Evolutionary conservation across 2,329 filamentous ascomycete species (phyloP).

Genomic region (Pseudocercospora cruenta): DNA sequence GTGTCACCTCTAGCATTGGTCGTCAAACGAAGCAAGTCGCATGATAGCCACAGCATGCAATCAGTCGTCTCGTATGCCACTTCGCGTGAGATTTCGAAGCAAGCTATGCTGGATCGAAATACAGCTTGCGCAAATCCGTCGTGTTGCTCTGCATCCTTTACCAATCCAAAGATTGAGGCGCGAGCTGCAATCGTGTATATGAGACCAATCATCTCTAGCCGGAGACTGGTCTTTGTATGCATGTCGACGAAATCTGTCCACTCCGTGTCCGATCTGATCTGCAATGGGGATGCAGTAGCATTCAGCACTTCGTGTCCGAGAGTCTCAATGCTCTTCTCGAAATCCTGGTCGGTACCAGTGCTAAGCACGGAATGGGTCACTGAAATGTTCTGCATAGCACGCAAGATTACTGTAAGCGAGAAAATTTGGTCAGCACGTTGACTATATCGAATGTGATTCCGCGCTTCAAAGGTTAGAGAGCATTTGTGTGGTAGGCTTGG

Average conservation of each 20-base stretch:
- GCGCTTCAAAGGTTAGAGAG: no score
- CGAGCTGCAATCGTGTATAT: constrained; percentile 26
- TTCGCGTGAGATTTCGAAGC: constrained; percentile 20
- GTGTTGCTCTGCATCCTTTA: constrained; percentile 6
- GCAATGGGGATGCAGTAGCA: not conserved
- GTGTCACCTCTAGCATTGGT: constrained; percentile 16
- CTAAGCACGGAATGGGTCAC: not conserved
- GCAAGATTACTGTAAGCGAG: no score
- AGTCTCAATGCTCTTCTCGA: not conserved
- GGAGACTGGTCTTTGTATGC: constrained; percentile 24
- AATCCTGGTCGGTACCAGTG: not conserved
- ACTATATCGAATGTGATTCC: no score
- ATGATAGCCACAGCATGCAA: constrained; percentile 21
- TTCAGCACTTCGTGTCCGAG: not conserved
- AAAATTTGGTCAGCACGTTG: no score
- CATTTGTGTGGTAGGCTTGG: no score
- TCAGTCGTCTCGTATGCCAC: constrained; percentile 20
- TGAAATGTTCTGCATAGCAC: not conserved
- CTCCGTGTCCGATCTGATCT: not conserved
- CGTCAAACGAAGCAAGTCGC: constrained; percentile 9
- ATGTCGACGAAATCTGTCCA: constrained; percentile 18
- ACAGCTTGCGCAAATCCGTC: constrained; percentile 18
- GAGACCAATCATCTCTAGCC: constrained; percentile 28
- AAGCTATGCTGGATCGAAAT: constrained; percentile 17
- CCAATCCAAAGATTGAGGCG: constrained; percentile 16